Conservation (phyloP, 1,284 basidiomycete species). For the Papiliotrema fonsecae region DNA sequence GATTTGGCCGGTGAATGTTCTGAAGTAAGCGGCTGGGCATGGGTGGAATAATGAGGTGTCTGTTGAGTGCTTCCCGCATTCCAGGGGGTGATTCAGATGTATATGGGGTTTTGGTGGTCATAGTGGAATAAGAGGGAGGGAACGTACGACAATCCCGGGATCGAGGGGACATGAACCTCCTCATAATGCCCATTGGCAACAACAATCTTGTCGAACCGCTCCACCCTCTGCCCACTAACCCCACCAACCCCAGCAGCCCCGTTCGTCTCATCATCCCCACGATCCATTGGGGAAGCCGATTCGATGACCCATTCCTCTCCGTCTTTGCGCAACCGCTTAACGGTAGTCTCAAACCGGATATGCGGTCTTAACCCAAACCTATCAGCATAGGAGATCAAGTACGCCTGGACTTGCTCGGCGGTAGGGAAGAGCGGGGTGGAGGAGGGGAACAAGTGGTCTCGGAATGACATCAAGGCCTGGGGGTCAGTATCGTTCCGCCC, state of each 20-base stretch:
- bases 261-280: no score
- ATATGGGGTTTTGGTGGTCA: no score
- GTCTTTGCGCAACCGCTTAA: constrained; percentile 30
- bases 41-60: no score
- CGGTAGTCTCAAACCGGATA: constrained; percentile 45
- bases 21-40: constrained; percentile 3
- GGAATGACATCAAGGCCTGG: constrained; percentile 33
- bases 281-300: constrained; percentile 3
- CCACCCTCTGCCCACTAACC: constrained; percentile 13
- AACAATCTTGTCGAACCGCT: constrained; percentile 37
- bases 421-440: constrained; percentile 18
- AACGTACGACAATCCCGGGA: constrained; percentile 44
- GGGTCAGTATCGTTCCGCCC: no score
- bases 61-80: no score
- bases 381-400: constrained; percentile 45
- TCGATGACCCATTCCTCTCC: constrained; percentile 28
- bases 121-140: background rate
- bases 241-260: no score
- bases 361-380: constrained; percentile 19
- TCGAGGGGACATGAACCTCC: constrained; percentile 49
- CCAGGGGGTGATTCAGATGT: no score
- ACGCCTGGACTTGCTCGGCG: constrained; percentile 19
- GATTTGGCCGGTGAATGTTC: constrained; percentile 45
- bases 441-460: constrained; percentile 20
- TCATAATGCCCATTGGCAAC: constrained; percentile 52